Conservation (phyloP, 805 yeast genomes). For the Saccharomycopsis olivae region DNA sequence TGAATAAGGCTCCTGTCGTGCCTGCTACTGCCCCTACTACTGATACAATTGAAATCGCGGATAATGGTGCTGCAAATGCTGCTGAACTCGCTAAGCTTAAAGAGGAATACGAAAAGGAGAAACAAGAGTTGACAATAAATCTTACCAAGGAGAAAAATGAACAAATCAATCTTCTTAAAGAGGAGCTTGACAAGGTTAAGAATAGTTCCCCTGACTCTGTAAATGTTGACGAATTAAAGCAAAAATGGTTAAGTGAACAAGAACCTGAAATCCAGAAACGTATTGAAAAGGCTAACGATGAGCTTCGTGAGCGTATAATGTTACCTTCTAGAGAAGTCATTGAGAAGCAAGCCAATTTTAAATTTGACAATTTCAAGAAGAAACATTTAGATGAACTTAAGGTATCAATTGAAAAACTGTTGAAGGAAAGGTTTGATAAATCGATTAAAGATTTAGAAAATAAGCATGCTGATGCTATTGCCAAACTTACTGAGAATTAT, state of each 20-base stretch:
- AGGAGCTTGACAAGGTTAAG: conserved; percentile 1
- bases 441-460: conserved; percentile 7
- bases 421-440: conserved; percentile 10
- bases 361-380: conserved; percentile 21
- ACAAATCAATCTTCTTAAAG: conserved; percentile 8
- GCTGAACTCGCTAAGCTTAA: conserved; percentile 17
- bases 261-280: conserved; percentile 9
- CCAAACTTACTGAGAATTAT: conserved; percentile 1
- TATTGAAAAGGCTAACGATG: conserved; percentile 17
- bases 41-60: too few relatives aligned
- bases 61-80: background rate
- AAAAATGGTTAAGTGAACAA: conserved; percentile 17
- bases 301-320: conserved; percentile 18
- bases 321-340: conserved; percentile 18
- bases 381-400: conserved; percentile 11
- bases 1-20: background rate
- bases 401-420: conserved; percentile 3
- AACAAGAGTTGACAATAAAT: background rate
- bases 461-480: conserved; percentile 4
- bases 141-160: background rate
- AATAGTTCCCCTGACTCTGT: background rate
- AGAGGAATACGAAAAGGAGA: conserved; percentile 19
- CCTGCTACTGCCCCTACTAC: background rate
- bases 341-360: conserved; percentile 19
- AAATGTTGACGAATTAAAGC: conserved; percentile 10